These are phyloP conservation scores for Wallacemonas sp. DNA, from an alignment of 208 protist species.

Conservation along the genomic window DNA sequence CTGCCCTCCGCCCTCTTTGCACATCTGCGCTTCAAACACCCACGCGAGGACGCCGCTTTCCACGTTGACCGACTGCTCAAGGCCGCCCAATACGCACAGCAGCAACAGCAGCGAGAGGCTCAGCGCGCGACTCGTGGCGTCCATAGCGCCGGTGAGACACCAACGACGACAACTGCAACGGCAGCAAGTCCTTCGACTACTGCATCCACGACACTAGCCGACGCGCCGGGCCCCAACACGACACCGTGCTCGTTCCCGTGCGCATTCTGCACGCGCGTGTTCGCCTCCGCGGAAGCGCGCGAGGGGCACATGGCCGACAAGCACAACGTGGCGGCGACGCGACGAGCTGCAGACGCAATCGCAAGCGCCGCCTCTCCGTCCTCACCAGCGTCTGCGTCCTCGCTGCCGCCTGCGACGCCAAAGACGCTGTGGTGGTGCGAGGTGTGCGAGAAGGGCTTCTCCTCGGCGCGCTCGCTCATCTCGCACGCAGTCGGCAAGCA, in stretches of 20 bases:
- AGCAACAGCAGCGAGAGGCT: background rate
- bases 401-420: constrained; percentile 21
- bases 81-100: constrained; percentile 22
- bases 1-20: constrained; percentile 78
- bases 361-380: background rate
- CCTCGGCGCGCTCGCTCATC: constrained; percentile 46
- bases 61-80: constrained; percentile 76
- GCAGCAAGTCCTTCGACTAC: too few species aligned
- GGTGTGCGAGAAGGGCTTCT: constrained; percentile 78
- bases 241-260: constrained; percentile 34
- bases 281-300: constrained; percentile 30
- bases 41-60: constrained; percentile 63
- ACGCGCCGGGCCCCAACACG: background rate
- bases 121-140: background rate
- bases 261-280: constrained; percentile 45
- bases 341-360: background rate
- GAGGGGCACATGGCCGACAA: constrained; percentile 48
- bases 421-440: constrained; percentile 83
- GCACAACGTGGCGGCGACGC: constrained; percentile 25
- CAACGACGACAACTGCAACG: too few species aligned
- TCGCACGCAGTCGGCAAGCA: constrained; percentile 65
- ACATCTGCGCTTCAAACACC: constrained; percentile 87
- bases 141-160: background rate
- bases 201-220: too few species aligned
- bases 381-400: background rate